Percentiles rank a stretch among this genome's conserved stretches.
Evolutionary conservation across 2,329 filamentous ascomycete species (phyloP).

Genomic region (Immersiporthe knoxdaviesiana): DNA sequence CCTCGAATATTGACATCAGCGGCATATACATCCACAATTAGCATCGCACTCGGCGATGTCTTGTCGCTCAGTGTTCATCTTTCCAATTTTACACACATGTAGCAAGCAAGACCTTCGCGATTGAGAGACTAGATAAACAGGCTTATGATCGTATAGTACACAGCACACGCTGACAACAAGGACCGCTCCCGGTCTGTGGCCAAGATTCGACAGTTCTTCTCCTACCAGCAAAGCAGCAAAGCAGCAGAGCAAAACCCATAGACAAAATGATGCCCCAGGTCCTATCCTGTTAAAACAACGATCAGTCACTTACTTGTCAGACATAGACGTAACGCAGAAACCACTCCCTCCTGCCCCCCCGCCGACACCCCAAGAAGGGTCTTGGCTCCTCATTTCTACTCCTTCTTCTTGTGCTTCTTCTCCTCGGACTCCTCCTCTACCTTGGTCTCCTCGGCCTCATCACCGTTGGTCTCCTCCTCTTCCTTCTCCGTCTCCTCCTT

Average conservation of each 20-base stretch:
- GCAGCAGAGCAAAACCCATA: not conserved
- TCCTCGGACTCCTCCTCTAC: slow-evolving; percentile 3
- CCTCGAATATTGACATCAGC: not conserved
- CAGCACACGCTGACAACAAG: not conserved
- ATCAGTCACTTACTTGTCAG: not conserved
- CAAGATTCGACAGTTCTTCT: not conserved
- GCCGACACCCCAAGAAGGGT: not conserved
- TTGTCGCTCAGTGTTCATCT: not conserved
- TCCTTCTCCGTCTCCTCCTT: slow-evolving; percentile 34
- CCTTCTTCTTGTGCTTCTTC: slow-evolving; percentile 32
- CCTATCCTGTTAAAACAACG: not conserved
- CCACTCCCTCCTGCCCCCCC: too few relatives aligned
- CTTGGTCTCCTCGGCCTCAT: slow-evolving; percentile 11
- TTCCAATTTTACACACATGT: not conserved
- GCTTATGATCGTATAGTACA: not conserved
- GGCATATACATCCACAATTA: not conserved
- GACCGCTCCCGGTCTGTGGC: not conserved
- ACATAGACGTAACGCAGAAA: not conserved
- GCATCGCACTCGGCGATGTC: not conserved
- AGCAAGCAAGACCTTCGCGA: not conserved
- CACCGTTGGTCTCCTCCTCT: slow-evolving; percentile 26
- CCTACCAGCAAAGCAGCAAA: not conserved
- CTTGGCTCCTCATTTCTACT: not conserved
- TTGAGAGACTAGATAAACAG: slow-evolving; percentile 3
- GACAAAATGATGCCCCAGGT: not conserved